Conservation (phyloP, 2,329 filamentous ascomycete genomes). For the Botrytis cinerea region DNA sequence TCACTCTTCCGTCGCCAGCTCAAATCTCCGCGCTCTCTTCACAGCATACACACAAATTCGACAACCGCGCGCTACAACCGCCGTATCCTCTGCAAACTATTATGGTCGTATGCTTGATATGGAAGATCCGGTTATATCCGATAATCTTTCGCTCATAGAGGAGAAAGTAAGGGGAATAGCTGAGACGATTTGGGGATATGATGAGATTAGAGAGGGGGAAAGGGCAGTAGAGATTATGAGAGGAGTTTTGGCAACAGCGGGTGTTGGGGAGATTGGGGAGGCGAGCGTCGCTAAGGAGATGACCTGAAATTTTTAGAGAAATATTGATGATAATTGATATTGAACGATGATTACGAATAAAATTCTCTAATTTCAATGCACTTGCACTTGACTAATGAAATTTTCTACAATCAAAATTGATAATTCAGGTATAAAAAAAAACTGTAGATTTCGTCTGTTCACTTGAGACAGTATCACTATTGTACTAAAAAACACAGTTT, state of each 20-base stretch:
- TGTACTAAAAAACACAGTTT: too few relatives aligned
- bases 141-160: background rate
- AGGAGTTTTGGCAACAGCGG: background rate
- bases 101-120: constrained; percentile 3
- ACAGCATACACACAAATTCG: background rate
- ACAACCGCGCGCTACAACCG: background rate
- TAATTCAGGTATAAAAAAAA: too few relatives aligned
- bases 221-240: background rate
- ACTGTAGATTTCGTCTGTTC: background rate
- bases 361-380: too few relatives aligned
- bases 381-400: too few relatives aligned
- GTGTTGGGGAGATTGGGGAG: background rate
- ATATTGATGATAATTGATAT: too few relatives aligned
- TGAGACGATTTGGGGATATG: background rate
- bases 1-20: fast-evolving
- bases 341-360: too few relatives aligned
- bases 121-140: background rate
- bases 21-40: background rate
- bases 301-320: too few relatives aligned
- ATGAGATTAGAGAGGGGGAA: constrained; percentile 2
- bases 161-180: background rate
- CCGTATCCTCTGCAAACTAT: background rate
- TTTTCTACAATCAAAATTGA: too few relatives aligned
- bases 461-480: too few relatives aligned
- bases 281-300: background rate